These are phyloP conservation scores for Trichaptum fuscoviolaceum DNA, from an alignment of 768 basidiomycete species.

Conservation along the genomic window DNA sequence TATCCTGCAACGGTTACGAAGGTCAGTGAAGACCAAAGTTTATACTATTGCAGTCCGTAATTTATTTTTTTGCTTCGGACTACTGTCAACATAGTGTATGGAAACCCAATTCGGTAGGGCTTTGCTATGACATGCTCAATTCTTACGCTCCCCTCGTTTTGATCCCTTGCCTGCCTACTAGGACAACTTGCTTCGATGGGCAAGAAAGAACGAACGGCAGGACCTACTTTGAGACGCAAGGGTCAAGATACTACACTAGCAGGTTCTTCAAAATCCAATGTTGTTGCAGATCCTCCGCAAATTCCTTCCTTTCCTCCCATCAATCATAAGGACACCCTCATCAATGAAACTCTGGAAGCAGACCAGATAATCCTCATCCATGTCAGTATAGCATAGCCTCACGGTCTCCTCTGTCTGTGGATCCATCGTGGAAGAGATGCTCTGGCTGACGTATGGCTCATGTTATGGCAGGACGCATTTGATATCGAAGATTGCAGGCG, in stretches of 20 bases:
- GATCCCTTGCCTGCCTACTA: background rate
- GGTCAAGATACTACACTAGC: background rate
- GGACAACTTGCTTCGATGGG: background rate
- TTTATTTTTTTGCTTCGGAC: no score
- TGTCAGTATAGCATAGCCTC: background rate
- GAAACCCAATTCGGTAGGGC: no score
- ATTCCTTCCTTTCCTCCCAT: background rate
- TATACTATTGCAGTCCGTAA: no score
- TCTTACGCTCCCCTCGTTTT: background rate
- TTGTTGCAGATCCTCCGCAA: background rate
- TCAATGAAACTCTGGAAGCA: background rate
- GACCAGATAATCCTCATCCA: constrained; percentile 1
- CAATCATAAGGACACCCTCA: background rate
- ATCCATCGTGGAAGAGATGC: background rate
- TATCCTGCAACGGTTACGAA: background rate
- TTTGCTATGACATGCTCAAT: no score
- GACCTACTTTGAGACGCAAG: background rate
- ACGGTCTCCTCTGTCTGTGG: background rate
- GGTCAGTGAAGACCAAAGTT: no score
- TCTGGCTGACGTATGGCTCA: background rate
- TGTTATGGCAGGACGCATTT: constrained; percentile 42
- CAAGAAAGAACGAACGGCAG: background rate
- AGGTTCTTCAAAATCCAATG: background rate
- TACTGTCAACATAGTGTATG: no score
- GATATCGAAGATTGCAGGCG: constrained; percentile 56